Evolutionary conservation across 768 basidiomycete species (phyloP), one percentile per base, ranked within the genome.

Genomic region (Cantharellus anzutake): DNA sequence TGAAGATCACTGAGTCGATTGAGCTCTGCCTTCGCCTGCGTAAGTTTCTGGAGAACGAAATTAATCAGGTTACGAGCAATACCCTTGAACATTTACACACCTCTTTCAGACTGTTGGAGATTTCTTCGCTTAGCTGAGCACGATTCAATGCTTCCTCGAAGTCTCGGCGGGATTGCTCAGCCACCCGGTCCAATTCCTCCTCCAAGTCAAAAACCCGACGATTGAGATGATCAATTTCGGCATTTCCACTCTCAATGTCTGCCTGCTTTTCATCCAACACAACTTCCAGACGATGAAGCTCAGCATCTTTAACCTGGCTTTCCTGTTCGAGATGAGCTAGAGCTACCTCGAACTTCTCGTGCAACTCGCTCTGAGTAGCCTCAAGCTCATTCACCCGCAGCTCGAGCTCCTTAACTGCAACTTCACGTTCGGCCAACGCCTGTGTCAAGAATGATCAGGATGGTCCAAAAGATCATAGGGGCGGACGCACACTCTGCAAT

Each of bases 381-480:
- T 92, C 85, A 38, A 86, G 78, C 62, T 77, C 48, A 80, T 63
- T 4, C 78, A 73, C 81, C 56, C 68, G 73, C 55, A 89, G 84
- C 64, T 71, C 66, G 39, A 70, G 69, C 44, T 71, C 68, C 53
- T 74, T 72, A 5, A 70, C 79, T 66, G 90, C 85, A 61, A 93
- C 88, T 67, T 98, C 94, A 1, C 93, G 82, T 34, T 93, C 81
- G 50, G 91, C 84, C 51, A 78, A 73, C 64, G 84, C 86, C 50
- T 86, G 90, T 86, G 4, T 81, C 76, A 44, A 74, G 16, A 75
- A 91, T 76, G 56, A n/a, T n/a, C 4, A 5, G 2, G 73, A 56
- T 83, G 77, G 44, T 91, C 77, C 69, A 11, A 11, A 7, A 11
- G 7, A 37, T 11, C 11, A 66, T 91, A 86, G 50, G 92, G 90